These are phyloP conservation scores for Dryas octopetala DNA, from an alignment of 306 rosid genomes.

Conservation along the genomic window DNA sequence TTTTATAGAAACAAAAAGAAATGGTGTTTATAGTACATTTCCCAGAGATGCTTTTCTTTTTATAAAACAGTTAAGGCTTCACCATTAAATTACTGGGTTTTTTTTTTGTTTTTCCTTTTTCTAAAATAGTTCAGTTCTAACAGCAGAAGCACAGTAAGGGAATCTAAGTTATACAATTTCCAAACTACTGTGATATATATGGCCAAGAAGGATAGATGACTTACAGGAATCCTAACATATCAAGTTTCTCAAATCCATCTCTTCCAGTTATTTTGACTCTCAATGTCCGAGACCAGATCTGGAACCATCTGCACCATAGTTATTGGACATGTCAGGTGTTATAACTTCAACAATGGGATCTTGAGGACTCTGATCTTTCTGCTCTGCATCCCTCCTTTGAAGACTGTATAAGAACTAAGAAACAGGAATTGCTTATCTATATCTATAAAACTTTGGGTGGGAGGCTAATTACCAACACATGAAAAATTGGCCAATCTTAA, in stretches of 20 bases:
- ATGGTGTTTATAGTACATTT: neutral
- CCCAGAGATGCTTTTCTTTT: neutral
- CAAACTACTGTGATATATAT: neutral
- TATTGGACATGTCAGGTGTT: constrained; percentile 87
- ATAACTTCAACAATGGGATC: constrained; percentile 83
- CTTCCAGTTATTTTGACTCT: constrained; percentile 87
- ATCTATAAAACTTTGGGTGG: neutral
- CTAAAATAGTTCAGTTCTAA: neutral
- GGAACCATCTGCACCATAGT: constrained; percentile 71
- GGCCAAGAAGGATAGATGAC: constrained; percentile 34
- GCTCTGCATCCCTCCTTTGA: constrained; percentile 57
- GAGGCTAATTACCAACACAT: neutral
- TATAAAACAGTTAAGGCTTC: neutral
- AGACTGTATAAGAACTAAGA: constrained; percentile 46
- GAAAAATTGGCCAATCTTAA: neutral
- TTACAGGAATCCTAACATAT: constrained; percentile 80
- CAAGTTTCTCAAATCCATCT: constrained; percentile 90
- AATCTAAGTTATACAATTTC: neutral
- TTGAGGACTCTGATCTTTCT: constrained; percentile 61
- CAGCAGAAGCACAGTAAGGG: neutral
- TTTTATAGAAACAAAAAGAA: too few relatives aligned
- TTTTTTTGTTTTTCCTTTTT: neutral
- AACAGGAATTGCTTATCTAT: constrained; percentile 20
- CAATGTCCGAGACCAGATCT: constrained; percentile 79
- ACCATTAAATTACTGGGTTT: neutral